Evolutionary conservation across 345 rosid genomes (phyloP).

Genomic region (Eucalyptus tenuipes): DNA sequence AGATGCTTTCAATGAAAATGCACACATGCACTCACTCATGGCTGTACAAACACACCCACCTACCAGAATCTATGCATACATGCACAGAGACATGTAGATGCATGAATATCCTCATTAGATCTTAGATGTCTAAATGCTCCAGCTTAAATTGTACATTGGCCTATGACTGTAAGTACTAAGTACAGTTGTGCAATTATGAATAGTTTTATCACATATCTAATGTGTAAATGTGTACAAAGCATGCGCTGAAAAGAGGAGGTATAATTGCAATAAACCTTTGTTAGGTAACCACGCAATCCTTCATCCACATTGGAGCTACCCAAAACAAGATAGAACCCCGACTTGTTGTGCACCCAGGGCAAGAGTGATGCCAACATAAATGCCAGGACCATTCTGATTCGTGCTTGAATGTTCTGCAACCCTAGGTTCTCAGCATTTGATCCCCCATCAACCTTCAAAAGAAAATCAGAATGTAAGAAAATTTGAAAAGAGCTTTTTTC

Average conservation of each 20-base stretch:
- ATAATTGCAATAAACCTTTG: constrained; percentile 41
- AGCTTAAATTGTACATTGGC: neutral
- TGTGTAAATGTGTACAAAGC: neutral
- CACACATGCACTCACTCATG: neutral
- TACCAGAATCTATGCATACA: neutral
- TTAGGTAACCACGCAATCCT: constrained; percentile 86
- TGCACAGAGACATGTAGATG: neutral
- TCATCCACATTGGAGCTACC: constrained; percentile 97
- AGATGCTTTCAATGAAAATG: neutral
- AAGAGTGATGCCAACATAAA: constrained; percentile 84
- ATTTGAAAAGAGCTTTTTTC: neutral
- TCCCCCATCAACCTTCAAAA: constrained; percentile 79
- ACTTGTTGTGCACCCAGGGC: constrained; percentile 93
- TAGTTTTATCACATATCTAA: neutral
- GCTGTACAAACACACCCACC: neutral
- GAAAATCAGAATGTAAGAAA: neutral
- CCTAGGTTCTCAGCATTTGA: constrained; percentile 82
- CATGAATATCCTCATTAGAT: neutral
- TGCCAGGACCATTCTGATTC: constrained; percentile 95
- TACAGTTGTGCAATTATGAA: neutral
- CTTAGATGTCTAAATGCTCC: neutral
- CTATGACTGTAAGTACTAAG: neutral
- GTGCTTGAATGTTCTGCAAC: constrained; percentile 87
- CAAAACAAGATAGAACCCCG: constrained; percentile 85
- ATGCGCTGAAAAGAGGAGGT: neutral